These are phyloP conservation scores for Abortiporus biennis DNA, from an alignment of 1,284 basidiomycete genomes.

Conservation along the genomic window DNA sequence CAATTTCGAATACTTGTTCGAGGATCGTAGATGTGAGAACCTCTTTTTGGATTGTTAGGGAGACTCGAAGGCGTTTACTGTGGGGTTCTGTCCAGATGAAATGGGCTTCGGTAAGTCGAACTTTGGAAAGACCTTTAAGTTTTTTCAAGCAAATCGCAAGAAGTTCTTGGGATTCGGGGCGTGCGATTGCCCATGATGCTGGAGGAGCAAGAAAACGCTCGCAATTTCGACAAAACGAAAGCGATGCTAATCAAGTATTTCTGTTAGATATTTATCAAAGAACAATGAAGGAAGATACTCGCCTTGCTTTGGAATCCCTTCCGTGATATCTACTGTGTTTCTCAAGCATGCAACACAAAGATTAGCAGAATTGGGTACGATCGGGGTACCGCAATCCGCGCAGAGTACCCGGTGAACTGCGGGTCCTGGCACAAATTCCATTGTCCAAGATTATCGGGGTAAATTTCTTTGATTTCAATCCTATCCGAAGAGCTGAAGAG, in stretches of 20 bases:
- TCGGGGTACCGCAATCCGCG: conserved; percentile 84
- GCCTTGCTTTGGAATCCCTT: conserved; percentile 97
- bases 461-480: too few relatives aligned
- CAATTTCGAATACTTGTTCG: conserved; percentile 97
- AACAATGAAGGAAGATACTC: neutral
- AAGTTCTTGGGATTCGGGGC: conserved; percentile 90
- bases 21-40: conserved; percentile 92
- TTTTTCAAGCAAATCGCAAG: conserved; percentile 90
- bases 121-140: conserved; percentile 91
- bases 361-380: conserved; percentile 94
- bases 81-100: conserved; percentile 99
- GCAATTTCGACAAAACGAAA: conserved; percentile 95
- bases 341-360: conserved; percentile 89
- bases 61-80: conserved; percentile 88
- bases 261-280: too few relatives aligned
- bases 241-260: conserved; percentile 51
- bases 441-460: too few relatives aligned
- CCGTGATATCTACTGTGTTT: conserved; percentile 95
- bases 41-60: conserved; percentile 98
- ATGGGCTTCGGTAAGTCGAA: conserved; percentile 93
- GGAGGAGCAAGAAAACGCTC: conserved; percentile 95
- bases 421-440: conserved; percentile 72
- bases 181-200: conserved; percentile 78
- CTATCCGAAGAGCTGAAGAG: too few relatives aligned
- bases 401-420: conserved; percentile 74